These are phyloP conservation scores for Ophiocordyceps camponoti-rufipedis DNA, from an alignment of 2,329 filamentous ascomycete genomes.

Conservation along the genomic window DNA sequence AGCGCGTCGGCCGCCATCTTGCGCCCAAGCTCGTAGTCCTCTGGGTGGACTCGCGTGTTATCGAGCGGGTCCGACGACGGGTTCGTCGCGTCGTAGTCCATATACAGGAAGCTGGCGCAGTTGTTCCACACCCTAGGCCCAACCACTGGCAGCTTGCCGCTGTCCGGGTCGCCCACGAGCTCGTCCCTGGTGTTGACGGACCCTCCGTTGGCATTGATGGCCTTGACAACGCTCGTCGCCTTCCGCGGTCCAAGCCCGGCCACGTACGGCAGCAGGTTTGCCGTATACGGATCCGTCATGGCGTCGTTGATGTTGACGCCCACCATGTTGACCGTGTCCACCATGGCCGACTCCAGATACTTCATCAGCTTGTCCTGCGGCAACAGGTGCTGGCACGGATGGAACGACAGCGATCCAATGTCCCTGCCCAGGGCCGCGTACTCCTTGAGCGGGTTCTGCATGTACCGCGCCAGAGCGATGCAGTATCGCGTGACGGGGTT, in stretches of 20 bases:
- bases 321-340: conserved; percentile 94
- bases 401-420: conserved; percentile 71
- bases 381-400: conserved; percentile 75
- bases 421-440: conserved; percentile 87
- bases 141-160: conserved; percentile 59
- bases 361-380: conserved; percentile 74
- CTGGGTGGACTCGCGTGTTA: conserved; percentile 91
- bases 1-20: conserved; percentile 98
- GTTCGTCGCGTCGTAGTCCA: conserved; percentile 72
- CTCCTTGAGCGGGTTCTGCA: conserved; percentile 92
- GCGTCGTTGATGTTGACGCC: conserved; percentile 93
- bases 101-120: conserved; percentile 85
- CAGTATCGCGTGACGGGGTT: conserved; percentile 73
- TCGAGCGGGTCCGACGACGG: conserved; percentile 79
- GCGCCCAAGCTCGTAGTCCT: conserved; percentile 93
- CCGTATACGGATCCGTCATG: conserved; percentile 60
- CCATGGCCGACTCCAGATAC: conserved; percentile 86
- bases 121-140: conserved; percentile 90
- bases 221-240: conserved; percentile 53
- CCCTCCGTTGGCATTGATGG: conserved; percentile 81
- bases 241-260: conserved; percentile 86
- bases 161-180: conserved; percentile 73
- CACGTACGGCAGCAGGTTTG: conserved; percentile 78
- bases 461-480: conserved; percentile 71
- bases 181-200: conserved; percentile 70